A percentile compares a stretch with the other conserved stretches of the same genome.
phyloP scores from a whole-genome alignment of 495 filamentous ascomycete species.

The Lasiosphaeriaceae sp. region DNA sequence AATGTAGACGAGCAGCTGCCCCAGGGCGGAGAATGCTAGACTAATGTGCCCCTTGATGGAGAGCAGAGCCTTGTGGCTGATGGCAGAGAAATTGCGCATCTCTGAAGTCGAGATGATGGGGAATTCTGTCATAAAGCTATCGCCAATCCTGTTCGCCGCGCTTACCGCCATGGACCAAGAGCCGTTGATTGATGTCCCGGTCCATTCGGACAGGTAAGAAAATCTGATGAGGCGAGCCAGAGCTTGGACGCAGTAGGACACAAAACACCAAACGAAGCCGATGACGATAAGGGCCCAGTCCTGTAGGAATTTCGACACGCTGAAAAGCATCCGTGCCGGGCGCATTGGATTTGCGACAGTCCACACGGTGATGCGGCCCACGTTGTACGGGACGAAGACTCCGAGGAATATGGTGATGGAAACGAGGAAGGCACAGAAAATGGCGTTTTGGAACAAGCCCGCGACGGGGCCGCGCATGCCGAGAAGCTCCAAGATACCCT shows the following conservation, averaged over 20 bases:
- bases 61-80: constrained; percentile 45
- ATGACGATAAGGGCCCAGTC: constrained; percentile 40
- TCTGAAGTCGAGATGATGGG: constrained; percentile 36
- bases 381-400: constrained; percentile 87
- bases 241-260: constrained; percentile 9
- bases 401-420: constrained; percentile 78
- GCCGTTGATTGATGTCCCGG: not conserved
- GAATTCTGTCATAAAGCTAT: constrained; percentile 35
- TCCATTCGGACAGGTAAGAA: constrained; percentile 10
- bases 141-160: constrained; percentile 36
- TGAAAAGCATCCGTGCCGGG: constrained; percentile 65
- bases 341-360: constrained; percentile 74
- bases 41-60: constrained; percentile 33
- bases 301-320: constrained; percentile 63
- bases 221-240: constrained; percentile 19
- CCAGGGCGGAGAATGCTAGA: constrained; percentile 20
- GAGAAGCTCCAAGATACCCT: constrained; percentile 92
- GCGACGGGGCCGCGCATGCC: constrained; percentile 93
- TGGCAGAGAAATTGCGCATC: constrained; percentile 44
- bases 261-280: constrained; percentile 26
- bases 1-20: constrained; percentile 22
- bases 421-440: constrained; percentile 89
- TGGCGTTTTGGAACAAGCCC: constrained; percentile 86
- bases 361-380: constrained; percentile 78
- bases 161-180: constrained; percentile 20